Evolutionary conservation across 2,329 filamentous ascomycete genomes (phyloP).

Genomic region (Alternaria gaisen): DNA sequence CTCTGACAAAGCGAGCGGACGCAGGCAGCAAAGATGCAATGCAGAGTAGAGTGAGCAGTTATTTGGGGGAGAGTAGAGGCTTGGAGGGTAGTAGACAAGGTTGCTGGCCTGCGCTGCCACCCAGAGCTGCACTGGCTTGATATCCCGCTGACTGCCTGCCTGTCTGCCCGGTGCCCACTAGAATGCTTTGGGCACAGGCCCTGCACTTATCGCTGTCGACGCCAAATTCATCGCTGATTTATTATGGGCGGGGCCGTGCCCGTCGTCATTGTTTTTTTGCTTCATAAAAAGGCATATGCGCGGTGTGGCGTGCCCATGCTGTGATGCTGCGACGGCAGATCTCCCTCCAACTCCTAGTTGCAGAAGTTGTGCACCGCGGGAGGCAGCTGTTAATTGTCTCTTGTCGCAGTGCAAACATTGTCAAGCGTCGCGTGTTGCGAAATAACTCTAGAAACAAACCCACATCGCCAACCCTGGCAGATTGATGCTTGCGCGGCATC

Average conservation of each 20-base stretch:
- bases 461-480: slow-evolving; percentile 1
- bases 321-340: slow-evolving; percentile 1
- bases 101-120: slow-evolving; percentile 19
- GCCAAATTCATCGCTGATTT: slow-evolving; percentile 29
- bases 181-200: slow-evolving; percentile 25
- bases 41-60: slow-evolving; percentile 3
- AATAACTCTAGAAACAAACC: background rate
- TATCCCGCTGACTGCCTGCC: slow-evolving; percentile 21
- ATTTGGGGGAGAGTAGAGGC: slow-evolving; percentile 10
- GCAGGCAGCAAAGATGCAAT: slow-evolving; percentile 24
- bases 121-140: slow-evolving; percentile 21
- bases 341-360: background rate
- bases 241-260: slow-evolving; percentile 33
- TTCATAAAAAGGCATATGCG: slow-evolving; percentile 18
- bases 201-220: slow-evolving; percentile 32
- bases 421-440: background rate
- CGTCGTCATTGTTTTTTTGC: slow-evolving; percentile 33
- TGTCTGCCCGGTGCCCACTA: slow-evolving; percentile 22
- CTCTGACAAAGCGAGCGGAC: slow-evolving; percentile 32
- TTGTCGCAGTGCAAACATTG: slow-evolving; percentile 1
- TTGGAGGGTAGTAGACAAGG: slow-evolving; percentile 9
- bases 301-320: slow-evolving; percentile 12
- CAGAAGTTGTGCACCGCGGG: background rate
- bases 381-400: slow-evolving; percentile 2
- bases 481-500: slow-evolving; percentile 19